A percentile compares a stretch with the other conserved stretches of the same genome.
Evolutionary conservation across 768 basidiomycete genomes (phyloP).

Genomic region (Suillus spraguei): DNA sequence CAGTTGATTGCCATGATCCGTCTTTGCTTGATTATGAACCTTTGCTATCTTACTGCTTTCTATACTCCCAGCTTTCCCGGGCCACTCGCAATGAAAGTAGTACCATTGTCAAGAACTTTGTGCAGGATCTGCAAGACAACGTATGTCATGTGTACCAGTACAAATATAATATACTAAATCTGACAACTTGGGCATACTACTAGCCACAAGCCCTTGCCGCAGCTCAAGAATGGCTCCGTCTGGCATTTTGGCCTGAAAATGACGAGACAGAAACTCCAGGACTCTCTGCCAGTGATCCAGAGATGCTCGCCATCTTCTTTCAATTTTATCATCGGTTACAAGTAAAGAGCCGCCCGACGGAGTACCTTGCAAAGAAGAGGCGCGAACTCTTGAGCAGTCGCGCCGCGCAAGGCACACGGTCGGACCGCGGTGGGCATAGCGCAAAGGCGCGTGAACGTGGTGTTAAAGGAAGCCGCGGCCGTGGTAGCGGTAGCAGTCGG

Average conservation of each 20-base stretch:
- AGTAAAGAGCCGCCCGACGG: fast-evolving
- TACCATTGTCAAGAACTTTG: slow-evolving; percentile 2
- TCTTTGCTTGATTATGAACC: slow-evolving; percentile 27
- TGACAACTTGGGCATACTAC: not conserved
- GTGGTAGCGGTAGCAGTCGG: not conserved
- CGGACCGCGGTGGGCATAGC: not conserved
- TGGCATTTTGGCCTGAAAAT: slow-evolving; percentile 12
- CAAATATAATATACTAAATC: not conserved
- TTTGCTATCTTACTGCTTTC: slow-evolving; percentile 12
- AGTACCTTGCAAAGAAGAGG: not conserved
- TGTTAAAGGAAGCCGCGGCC: not conserved
- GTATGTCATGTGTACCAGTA: slow-evolving; percentile 1
- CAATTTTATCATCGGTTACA: slow-evolving; percentile 17
- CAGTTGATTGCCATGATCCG: slow-evolving; percentile 16
- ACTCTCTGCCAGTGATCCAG: slow-evolving; percentile 4
- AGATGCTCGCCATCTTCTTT: slow-evolving; percentile 23
- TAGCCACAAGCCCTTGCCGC: slow-evolving; percentile 16
- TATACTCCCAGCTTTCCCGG: not conserved
- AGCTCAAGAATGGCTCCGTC: slow-evolving; percentile 18
- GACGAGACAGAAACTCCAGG: slow-evolving; percentile 1
- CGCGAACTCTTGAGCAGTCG: not conserved
- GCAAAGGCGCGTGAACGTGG: not conserved
- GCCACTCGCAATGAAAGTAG: slow-evolving; percentile 8
- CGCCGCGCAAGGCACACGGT: not conserved
- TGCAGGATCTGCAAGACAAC: slow-evolving; percentile 17